phyloP scores from a whole-genome alignment of 768 basidiomycete species.

The Suillus fuscotomentosus region DNA sequence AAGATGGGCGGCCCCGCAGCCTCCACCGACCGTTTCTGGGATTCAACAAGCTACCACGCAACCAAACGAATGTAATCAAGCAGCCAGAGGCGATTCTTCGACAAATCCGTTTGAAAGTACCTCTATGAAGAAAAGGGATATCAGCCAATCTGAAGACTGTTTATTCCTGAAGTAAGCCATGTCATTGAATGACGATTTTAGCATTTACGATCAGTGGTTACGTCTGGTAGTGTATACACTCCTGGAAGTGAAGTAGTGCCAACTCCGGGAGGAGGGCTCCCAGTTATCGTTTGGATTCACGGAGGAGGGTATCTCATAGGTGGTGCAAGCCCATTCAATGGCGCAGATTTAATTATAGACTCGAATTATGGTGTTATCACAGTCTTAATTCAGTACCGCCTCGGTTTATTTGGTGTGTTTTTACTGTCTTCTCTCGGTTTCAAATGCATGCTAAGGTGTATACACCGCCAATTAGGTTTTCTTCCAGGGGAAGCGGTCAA shows the following conservation, averaged over 20 bases:
- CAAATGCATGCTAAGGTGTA: background rate
- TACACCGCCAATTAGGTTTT: conserved; percentile 32
- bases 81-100: conserved; percentile 24
- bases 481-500: conserved; percentile 43
- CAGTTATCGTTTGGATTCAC: conserved; percentile 36
- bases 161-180: conserved; percentile 28
- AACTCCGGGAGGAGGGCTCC: conserved; percentile 14
- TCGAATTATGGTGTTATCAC: conserved; percentile 23
- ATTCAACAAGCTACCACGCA: conserved; percentile 25
- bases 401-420: conserved; percentile 30
- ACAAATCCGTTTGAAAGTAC: conserved; percentile 22
- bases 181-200: background rate
- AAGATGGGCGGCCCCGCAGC: conserved; percentile 30
- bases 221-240: conserved; percentile 25
- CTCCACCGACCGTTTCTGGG: conserved; percentile 18
- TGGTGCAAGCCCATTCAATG: conserved; percentile 15
- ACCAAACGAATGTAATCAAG: conserved; percentile 32
- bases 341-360: conserved; percentile 25
- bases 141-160: conserved; percentile 27
- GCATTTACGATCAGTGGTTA: background rate
- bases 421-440: background rate
- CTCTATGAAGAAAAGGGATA: conserved; percentile 12
- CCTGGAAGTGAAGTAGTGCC: conserved; percentile 18
- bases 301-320: conserved; percentile 33
- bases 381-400: conserved; percentile 33